Conservation (phyloP, 2,329 filamentous ascomycete species). For the Periconia sp. region DNA sequence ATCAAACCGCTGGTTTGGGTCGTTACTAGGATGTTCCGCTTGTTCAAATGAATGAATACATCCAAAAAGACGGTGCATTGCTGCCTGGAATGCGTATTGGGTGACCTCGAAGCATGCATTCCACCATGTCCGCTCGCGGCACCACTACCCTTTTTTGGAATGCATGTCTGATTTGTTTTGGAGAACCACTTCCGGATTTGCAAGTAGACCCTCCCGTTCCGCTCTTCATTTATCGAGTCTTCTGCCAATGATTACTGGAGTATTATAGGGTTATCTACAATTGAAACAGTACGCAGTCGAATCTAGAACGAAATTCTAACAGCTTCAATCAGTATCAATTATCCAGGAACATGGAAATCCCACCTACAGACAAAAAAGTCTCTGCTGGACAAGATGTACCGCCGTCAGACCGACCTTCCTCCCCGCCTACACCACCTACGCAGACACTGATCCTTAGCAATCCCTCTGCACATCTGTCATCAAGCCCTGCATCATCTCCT, state of each 20-base stretch:
- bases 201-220: background rate
- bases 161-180: background rate
- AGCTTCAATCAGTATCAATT: too few species aligned
- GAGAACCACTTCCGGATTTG: background rate
- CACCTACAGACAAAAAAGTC: constrained; percentile 15
- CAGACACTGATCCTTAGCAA: constrained; percentile 26
- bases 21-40: background rate
- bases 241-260: background rate
- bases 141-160: background rate
- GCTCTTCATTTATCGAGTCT: background rate
- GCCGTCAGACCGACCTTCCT: constrained; percentile 7
- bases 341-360: background rate
- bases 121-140: background rate
- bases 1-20: background rate
- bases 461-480: constrained; percentile 29
- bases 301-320: background rate
- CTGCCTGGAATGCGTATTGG: background rate
- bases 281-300: background rate
- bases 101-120: background rate
- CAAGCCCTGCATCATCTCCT: constrained; percentile 31
- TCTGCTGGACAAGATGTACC: background rate
- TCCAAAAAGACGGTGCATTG: too few species aligned
- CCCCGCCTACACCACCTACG: constrained; percentile 12
- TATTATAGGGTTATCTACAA: background rate
- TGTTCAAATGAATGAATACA: too few species aligned